Conservation (phyloP, 2,329 filamentous ascomycete genomes). For the Hymenoscyphus fructigenus region DNA sequence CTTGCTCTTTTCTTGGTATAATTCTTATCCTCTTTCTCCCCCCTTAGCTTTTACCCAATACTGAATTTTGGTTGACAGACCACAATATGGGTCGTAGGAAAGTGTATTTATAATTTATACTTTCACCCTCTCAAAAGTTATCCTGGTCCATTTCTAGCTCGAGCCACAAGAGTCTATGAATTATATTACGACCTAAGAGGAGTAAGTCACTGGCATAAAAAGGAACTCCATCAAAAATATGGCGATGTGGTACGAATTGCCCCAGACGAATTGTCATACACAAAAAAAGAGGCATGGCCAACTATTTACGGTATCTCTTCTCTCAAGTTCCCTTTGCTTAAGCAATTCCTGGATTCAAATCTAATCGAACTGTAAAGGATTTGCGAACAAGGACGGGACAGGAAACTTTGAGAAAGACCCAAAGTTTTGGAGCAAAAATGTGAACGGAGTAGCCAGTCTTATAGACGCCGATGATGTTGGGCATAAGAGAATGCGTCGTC, state of each 20-base stretch:
- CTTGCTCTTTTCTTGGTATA: background rate
- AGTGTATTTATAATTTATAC: constrained; percentile 1
- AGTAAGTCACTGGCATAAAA: background rate
- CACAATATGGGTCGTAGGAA: background rate
- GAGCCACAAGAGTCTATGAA: background rate
- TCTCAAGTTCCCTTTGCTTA: background rate
- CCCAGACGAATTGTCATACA: constrained; percentile 35
- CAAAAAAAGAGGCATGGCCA: constrained; percentile 29
- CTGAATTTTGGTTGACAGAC: background rate
- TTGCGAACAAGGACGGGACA: background rate
- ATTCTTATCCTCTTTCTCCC: background rate
- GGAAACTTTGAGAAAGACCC: constrained; percentile 3
- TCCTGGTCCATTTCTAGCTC: constrained; percentile 3
- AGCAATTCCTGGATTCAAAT: background rate
- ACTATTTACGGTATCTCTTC: constrained; percentile 21
- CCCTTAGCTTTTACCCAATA: background rate
- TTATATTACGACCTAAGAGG: background rate
- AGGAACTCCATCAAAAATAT: background rate
- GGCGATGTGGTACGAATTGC: constrained; percentile 18
- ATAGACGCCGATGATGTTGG: background rate
- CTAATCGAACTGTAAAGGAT: background rate
- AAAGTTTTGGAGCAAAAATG: background rate
- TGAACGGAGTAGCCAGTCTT: background rate
- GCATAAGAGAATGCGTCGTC: background rate
- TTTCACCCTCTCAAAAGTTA: constrained; percentile 2